Evolutionary conservation across 257 asterid genomes (phyloP).

Genomic region (Lithospermum erythrorhizon): DNA sequence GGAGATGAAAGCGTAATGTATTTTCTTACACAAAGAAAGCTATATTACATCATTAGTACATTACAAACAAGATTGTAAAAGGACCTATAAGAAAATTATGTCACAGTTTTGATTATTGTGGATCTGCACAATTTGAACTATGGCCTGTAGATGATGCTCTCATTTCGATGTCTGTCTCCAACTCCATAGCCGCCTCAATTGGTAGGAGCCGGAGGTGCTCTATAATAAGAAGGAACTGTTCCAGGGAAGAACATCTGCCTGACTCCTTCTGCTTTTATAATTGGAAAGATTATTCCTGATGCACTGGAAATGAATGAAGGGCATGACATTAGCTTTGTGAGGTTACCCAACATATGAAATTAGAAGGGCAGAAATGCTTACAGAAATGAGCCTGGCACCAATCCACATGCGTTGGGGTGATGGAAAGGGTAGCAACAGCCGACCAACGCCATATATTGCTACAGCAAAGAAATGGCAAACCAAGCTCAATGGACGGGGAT

Average conservation of each 20-base stretch:
- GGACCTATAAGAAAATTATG: not conserved
- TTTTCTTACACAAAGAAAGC: not conserved
- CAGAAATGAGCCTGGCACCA: constrained; percentile 35
- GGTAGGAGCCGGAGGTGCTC: not conserved
- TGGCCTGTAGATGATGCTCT: not conserved
- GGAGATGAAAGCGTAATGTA: not conserved
- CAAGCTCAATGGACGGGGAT: constrained; percentile 45
- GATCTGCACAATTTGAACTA: not conserved
- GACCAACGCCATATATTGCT: constrained; percentile 47
- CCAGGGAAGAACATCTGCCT: constrained; percentile 6
- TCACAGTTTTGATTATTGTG: not conserved
- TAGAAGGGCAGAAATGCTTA: constrained; percentile 9
- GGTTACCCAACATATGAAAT: not conserved
- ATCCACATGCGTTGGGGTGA: constrained; percentile 42
- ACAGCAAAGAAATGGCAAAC: constrained; percentile 55
- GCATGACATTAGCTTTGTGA: not conserved
- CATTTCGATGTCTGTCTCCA: not conserved
- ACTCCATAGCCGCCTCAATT: not conserved
- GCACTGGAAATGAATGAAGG: constrained; percentile 21
- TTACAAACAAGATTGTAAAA: not conserved
- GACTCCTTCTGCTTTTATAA: constrained; percentile 4
- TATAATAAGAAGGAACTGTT: constrained; percentile 5
- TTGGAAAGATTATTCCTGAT: constrained; percentile 6
- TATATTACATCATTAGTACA: not conserved
- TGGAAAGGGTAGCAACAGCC: constrained; percentile 51